Percentiles rank a stretch among this genome's conserved stretches.
These are phyloP conservation scores for Sequoiadendron giganteum DNA, from an alignment of 75 land plant species.

Conservation along the genomic window DNA sequence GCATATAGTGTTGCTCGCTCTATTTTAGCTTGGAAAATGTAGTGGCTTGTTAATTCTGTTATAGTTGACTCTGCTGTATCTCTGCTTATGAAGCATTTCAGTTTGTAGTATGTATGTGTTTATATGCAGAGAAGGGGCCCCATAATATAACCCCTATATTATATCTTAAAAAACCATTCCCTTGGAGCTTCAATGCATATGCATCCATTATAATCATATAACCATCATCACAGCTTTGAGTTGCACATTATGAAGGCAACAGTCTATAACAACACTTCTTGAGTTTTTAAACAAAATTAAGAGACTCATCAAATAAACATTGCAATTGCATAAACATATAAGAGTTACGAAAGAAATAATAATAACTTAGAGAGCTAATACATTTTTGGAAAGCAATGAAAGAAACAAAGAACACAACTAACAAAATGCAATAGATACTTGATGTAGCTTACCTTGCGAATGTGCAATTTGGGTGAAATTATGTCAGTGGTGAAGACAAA, in stretches of 20 bases:
- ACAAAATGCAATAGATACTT: neutral
- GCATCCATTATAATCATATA: neutral
- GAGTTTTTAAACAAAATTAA: neutral
- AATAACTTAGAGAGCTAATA: neutral
- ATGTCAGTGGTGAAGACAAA: conserved; percentile 84
- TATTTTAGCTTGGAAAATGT: too few relatives aligned
- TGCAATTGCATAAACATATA: neutral
- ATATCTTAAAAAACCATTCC: neutral
- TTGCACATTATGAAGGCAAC: neutral
- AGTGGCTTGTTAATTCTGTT: too few relatives aligned
- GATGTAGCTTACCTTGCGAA: conserved; percentile 65
- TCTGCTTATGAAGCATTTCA: too few relatives aligned
- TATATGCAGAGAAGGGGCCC: too few relatives aligned
- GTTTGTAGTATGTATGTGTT: too few relatives aligned
- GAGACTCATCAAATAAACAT: neutral
- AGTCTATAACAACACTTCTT: neutral
- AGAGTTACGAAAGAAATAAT: neutral
- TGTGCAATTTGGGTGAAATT: conserved; percentile 71
- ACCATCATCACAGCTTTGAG: neutral
- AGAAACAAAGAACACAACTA: neutral
- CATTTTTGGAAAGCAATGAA: neutral
- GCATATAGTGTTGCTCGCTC: too few relatives aligned
- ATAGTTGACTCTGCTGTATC: too few relatives aligned
- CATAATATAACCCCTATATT: too few relatives aligned
- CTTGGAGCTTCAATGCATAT: neutral